A percentile compares a stretch with the other conserved stretches of the same genome.
Evolutionary conservation across 805 yeast genomes (phyloP).

Genomic region (Metschnikowia noctiluminum): DNA sequence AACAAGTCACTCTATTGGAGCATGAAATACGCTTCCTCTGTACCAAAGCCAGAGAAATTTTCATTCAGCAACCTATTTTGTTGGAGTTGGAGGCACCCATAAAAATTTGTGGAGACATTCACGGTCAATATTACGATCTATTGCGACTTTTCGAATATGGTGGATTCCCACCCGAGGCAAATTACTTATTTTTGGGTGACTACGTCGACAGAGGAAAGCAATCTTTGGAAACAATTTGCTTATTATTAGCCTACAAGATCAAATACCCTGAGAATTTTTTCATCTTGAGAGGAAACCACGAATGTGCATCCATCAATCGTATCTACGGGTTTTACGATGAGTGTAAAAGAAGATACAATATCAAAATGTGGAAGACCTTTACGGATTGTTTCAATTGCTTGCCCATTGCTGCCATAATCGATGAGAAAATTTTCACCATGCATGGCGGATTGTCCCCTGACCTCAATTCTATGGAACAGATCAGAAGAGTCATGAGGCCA

Average conservation of each 20-base stretch:
- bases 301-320: conserved; percentile 96
- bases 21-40: conserved; percentile 92
- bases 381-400: conserved; percentile 98
- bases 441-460: conserved; percentile 99
- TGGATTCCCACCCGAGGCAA: conserved; percentile 98
- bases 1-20: conserved; percentile 90
- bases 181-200: conserved; percentile 92
- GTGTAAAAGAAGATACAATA: conserved; percentile 96
- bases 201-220: conserved; percentile 99
- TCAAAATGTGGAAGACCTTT: conserved; percentile 97
- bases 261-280: conserved; percentile 98
- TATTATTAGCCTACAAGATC: conserved; percentile 91
- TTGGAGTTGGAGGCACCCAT: conserved; percentile 97
- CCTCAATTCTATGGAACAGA: conserved; percentile 96
- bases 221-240: conserved; percentile 92
- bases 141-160: conserved; percentile 95
- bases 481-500: conserved; percentile 98
- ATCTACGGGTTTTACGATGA: conserved; percentile 98
- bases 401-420: conserved; percentile 97
- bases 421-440: conserved; percentile 97
- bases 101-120: conserved; percentile 94
- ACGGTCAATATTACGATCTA: conserved; percentile 96
- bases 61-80: conserved; percentile 94
- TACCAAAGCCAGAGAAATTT: conserved; percentile 96
- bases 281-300: conserved; percentile 96